Conservation (phyloP, 192 early-diverging fungal genomes). For the Mortierella antarctica region DNA sequence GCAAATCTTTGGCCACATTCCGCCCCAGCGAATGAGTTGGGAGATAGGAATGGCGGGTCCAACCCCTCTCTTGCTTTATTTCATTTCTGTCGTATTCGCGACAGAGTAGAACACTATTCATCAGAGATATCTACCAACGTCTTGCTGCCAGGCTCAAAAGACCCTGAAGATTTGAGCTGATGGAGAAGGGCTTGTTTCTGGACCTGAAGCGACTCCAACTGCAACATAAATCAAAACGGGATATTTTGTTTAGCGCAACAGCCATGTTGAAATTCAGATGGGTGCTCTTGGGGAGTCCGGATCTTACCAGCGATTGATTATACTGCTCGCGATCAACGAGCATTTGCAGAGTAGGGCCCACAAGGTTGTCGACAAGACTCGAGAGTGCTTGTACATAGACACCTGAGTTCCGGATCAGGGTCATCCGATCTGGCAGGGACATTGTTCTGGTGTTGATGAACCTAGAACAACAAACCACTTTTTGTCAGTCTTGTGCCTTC, state of each 20-base stretch:
- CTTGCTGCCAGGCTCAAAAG: background rate
- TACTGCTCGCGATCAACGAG: slow-evolving; percentile 47
- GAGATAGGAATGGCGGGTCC: no score
- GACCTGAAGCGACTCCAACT: slow-evolving; percentile 32
- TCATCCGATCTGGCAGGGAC: slow-evolving; percentile 53
- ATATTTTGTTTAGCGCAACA: background rate
- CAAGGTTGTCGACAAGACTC: slow-evolving; percentile 56
- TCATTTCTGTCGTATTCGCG: no score
- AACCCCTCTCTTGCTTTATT: no score
- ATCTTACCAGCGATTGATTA: slow-evolving; percentile 39
- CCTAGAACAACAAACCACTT: background rate
- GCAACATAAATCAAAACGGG: background rate
- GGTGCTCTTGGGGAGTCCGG: no score
- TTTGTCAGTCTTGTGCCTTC: background rate
- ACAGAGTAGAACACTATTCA: background rate
- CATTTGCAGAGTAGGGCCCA: slow-evolving; percentile 53
- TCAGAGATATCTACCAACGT: slow-evolving; percentile 37
- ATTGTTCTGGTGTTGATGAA: slow-evolving; percentile 10
- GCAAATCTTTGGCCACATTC: no score
- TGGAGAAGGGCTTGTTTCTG: slow-evolving; percentile 22
- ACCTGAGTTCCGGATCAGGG: slow-evolving; percentile 54
- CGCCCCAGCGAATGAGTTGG: no score
- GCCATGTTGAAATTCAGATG: background rate
- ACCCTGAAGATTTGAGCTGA: slow-evolving; percentile 16
- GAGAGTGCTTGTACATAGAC: slow-evolving; percentile 59